These are phyloP conservation scores for Botrytis galanthina DNA, from an alignment of 2,329 filamentous ascomycete species.

Conservation along the genomic window DNA sequence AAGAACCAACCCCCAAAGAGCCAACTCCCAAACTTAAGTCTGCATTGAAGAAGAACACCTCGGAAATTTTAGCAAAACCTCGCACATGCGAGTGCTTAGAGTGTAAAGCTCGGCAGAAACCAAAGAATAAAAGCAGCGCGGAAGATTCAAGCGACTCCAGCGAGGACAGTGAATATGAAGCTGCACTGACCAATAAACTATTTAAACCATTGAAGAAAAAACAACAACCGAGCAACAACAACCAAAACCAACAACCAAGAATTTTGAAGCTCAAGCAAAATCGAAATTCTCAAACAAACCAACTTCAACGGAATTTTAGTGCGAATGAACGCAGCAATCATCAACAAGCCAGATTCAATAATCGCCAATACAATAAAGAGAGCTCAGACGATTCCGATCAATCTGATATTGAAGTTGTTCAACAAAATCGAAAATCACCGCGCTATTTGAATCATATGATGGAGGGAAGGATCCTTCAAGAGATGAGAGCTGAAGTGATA, in stretches of 20 bases:
- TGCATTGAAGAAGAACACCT: constrained; percentile 3
- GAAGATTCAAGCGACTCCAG: constrained; percentile 14
- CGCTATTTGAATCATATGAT: not conserved
- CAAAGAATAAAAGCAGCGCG: constrained; percentile 12
- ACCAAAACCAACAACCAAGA: not conserved
- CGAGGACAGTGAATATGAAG: not conserved
- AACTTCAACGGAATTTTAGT: not conserved
- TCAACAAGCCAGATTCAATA: not conserved
- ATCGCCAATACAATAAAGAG: not conserved
- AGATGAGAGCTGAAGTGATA: constrained; percentile 20
- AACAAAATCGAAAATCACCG: not conserved
- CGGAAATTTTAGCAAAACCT: not conserved
- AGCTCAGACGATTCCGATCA: constrained; percentile 1
- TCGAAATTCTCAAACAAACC: not conserved
- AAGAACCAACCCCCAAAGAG: not conserved
- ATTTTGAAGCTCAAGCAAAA: not conserved
- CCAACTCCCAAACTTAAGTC: constrained; percentile 14
- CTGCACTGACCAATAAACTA: not conserved
- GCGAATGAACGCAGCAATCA: not conserved
- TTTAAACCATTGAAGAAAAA: not conserved
- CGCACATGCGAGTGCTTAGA: constrained; percentile 5
- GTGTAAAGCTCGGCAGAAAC: not conserved
- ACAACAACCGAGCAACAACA: constrained; percentile 1
- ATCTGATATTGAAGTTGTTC: not conserved
- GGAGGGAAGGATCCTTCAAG: constrained; percentile 13